phyloP scores from a whole-genome alignment of 2,329 filamentous ascomycete species.

The Colletotrichum kahawae region DNA sequence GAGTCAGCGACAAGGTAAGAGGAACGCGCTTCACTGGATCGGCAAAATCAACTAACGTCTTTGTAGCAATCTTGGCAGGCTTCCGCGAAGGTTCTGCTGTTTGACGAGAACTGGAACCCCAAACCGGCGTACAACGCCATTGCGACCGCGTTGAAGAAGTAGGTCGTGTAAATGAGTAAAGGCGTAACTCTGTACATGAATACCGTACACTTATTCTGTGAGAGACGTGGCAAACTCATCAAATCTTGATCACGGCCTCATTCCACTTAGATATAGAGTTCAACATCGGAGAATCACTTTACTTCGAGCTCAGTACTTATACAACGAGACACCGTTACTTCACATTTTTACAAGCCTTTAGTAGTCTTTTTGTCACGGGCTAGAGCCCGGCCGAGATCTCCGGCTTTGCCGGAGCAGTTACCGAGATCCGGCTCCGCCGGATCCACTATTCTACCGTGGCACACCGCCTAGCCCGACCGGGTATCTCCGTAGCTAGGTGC shows the following conservation, averaged over 20 bases:
- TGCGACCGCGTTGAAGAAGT: slow-evolving; percentile 33
- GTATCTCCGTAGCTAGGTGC: too few relatives aligned
- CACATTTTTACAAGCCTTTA: neutral
- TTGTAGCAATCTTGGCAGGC: slow-evolving; percentile 56
- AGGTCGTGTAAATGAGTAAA: neutral
- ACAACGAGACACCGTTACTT: neutral
- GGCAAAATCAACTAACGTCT: neutral
- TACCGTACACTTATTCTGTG: neutral
- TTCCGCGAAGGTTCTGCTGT: slow-evolving; percentile 54
- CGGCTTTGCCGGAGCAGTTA: too few relatives aligned
- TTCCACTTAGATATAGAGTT: neutral
- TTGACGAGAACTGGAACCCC: slow-evolving; percentile 54
- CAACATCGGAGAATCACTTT: neutral
- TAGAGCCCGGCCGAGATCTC: too few relatives aligned
- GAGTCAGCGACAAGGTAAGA: slow-evolving; percentile 50
- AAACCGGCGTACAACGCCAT: slow-evolving; percentile 58
- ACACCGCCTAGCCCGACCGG: too few relatives aligned
- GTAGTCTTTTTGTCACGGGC: too few relatives aligned
- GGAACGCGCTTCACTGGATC: neutral
- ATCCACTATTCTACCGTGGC: too few relatives aligned
- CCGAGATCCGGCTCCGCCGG: too few relatives aligned
- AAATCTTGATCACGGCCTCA: neutral
- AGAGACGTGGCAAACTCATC: neutral
- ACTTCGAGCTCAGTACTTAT: neutral
- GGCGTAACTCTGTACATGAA: neutral